phyloP scores from a whole-genome alignment of 805 yeast genomes.

The Vanderwaltozyma tropicalis region DNA sequence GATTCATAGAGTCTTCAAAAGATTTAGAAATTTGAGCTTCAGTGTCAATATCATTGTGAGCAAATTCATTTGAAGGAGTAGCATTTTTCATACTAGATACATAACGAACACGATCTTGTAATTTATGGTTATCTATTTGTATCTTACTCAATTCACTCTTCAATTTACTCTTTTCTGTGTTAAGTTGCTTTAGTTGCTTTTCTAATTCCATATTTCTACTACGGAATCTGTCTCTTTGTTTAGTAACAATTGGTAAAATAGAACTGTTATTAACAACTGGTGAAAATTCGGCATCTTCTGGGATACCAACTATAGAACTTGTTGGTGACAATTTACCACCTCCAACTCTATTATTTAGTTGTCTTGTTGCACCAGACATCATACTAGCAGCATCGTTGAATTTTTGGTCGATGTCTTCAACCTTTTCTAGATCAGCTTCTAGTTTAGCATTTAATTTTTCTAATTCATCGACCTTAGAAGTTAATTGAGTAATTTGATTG shows the following conservation, averaged over 20 bases:
- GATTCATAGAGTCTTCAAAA: slow-evolving; percentile 73
- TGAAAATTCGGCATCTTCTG: slow-evolving; percentile 27
- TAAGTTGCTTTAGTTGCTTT: slow-evolving; percentile 58
- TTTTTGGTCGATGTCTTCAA: slow-evolving; percentile 36
- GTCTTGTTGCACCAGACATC: slow-evolving; percentile 47
- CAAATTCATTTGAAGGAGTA: not conserved
- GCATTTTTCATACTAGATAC: slow-evolving; percentile 43
- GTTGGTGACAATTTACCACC: slow-evolving; percentile 40
- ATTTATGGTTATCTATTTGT: slow-evolving; percentile 63
- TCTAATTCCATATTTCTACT: slow-evolving; percentile 76
- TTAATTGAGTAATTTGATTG: slow-evolving; percentile 25
- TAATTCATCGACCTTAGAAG: slow-evolving; percentile 33
- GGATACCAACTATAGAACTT: slow-evolving; percentile 39
- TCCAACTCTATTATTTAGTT: slow-evolving; percentile 25
- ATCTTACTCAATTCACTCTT: slow-evolving; percentile 53
- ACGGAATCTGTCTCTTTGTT: slow-evolving; percentile 90
- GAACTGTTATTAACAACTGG: slow-evolving; percentile 31
- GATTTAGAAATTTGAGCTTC: slow-evolving; percentile 52
- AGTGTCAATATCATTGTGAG: slow-evolving; percentile 29
- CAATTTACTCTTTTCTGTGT: slow-evolving; percentile 44
- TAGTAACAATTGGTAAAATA: slow-evolving; percentile 77
- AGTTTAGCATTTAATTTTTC: slow-evolving; percentile 45
- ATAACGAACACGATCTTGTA: slow-evolving; percentile 69
- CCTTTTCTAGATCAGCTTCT: slow-evolving; percentile 60
- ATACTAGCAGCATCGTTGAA: slow-evolving; percentile 48